Evolutionary conservation across 257 asterid species (phyloP), one percentile per base, ranked within the genome.

Genomic region (Thymus quinquecostatus): DNA sequence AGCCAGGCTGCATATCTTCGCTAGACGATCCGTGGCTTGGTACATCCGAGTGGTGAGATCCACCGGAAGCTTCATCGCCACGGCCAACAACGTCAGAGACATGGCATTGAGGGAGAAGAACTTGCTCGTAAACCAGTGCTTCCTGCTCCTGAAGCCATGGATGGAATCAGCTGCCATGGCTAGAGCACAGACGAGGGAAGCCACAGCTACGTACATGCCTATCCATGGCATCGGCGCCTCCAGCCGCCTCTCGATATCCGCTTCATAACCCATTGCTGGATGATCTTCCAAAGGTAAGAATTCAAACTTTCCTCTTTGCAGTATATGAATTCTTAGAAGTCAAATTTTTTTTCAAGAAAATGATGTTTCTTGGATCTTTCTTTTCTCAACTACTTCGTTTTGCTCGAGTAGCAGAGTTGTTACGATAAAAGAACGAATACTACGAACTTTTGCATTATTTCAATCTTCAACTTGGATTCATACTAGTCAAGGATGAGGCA

Each of bases 141-240:
- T 80, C 65, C 57, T 80, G 75, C 50, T 33, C 44, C 68, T 71
- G 75, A 81, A 72, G 8, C 85, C 87, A 28, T 57, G 65, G 61
- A 77, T 1, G 3, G 72, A 68, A 28, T 83, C 87, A 43, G 83
- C 85, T 56, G 79, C 78, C 84, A 82, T 77, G 10, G 79, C 84
- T 2, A 79, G 66, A 5, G 78, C 50, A 71, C 84, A 82, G 33
- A 77, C 3, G 2, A 56, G 10, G 27, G 84, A 79, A 14, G 84
- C 82, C 10, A 63, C 71, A 1, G 84, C 82, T 2, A 76, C 71
- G 21, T 79, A 82, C 55, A 60, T 8, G 48, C 82, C 85, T 61
- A 81, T 78, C 78, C 80, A 75, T 66, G 78, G 80, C 76, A 68
- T 68, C 2, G 82, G 74, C 1, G 71, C 78, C 71, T 72, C 77